phyloP scores from a whole-genome alignment of 2,329 filamentous ascomycete genomes.

The Colletotrichum eremochloae region DNA sequence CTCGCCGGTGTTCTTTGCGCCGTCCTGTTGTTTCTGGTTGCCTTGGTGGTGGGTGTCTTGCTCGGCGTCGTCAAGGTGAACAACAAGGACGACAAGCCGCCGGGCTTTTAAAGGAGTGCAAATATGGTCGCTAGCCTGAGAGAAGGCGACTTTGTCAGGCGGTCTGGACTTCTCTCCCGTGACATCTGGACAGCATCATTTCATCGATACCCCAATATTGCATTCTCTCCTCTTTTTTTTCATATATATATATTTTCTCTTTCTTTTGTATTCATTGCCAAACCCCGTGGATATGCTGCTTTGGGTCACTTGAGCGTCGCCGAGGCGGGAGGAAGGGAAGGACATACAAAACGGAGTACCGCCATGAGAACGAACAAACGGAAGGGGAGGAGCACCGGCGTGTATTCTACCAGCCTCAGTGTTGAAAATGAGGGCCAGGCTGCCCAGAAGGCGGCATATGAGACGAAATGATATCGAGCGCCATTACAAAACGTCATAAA shows the following conservation, averaged over 20 bases:
- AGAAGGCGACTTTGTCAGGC: background rate
- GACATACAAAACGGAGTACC: conserved; percentile 10
- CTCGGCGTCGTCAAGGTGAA: conserved; percentile 37
- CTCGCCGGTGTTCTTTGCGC: conserved; percentile 30
- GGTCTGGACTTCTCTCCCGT: background rate
- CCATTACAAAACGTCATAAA: background rate
- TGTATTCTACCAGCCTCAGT: background rate
- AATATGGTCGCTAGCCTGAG: background rate
- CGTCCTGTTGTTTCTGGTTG: conserved; percentile 40
- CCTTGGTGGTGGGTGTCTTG: conserved; percentile 38
- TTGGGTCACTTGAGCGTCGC: conserved; percentile 10
- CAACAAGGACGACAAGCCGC: conserved; percentile 21
- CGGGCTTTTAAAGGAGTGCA: background rate
- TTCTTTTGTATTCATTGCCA: conserved; percentile 13
- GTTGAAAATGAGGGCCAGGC: conserved; percentile 13
- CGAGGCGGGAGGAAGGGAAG: background rate
- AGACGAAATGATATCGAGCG: conserved; percentile 29
- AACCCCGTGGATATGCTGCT: background rate
- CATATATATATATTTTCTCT: background rate
- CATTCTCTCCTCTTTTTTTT: conserved; percentile 3
- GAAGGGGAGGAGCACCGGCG: background rate
- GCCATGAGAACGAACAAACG: background rate
- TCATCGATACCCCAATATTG: conserved; percentile 35
- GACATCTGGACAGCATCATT: conserved; percentile 1
- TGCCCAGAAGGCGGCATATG: conserved; percentile 12